Evolutionary conservation across 179 eudicot species (phyloP).

Genomic region (Corrigiola litoralis): DNA sequence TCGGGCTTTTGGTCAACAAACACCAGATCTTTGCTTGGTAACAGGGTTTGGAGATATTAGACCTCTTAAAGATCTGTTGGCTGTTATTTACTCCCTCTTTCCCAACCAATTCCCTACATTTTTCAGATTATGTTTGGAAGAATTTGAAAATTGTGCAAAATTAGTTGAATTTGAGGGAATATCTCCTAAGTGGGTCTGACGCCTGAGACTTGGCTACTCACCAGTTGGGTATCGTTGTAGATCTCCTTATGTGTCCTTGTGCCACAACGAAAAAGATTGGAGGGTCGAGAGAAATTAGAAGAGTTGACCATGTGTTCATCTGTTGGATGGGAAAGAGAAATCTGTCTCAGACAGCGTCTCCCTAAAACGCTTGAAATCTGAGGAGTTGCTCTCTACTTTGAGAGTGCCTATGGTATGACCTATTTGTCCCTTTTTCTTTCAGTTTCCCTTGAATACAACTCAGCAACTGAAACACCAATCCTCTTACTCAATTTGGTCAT

Average conservation of each 20-base stretch:
- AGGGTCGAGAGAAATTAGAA: background rate
- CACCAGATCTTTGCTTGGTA: background rate
- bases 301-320: background rate
- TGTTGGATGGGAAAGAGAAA: background rate
- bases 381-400: background rate
- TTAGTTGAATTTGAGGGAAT: too few relatives aligned
- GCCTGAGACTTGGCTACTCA: too few relatives aligned
- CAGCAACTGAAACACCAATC: background rate
- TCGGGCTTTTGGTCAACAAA: background rate
- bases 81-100: too few relatives aligned
- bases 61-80: background rate
- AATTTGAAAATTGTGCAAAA: too few relatives aligned
- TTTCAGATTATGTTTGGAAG: too few relatives aligned
- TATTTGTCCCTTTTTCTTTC: background rate
- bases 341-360: too few relatives aligned
- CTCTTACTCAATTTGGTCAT: background rate
- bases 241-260: background rate
- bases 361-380: background rate
- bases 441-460: too few relatives aligned
- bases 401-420: background rate
- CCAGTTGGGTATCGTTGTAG: too few relatives aligned
- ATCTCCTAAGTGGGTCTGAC: too few relatives aligned
- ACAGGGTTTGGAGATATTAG: background rate
- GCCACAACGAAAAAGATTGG: too few relatives aligned
- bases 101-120: too few relatives aligned